These are phyloP conservation scores for Isabelozyma pseudorhagii DNA, from an alignment of 805 yeast species.

Conservation along the genomic window DNA sequence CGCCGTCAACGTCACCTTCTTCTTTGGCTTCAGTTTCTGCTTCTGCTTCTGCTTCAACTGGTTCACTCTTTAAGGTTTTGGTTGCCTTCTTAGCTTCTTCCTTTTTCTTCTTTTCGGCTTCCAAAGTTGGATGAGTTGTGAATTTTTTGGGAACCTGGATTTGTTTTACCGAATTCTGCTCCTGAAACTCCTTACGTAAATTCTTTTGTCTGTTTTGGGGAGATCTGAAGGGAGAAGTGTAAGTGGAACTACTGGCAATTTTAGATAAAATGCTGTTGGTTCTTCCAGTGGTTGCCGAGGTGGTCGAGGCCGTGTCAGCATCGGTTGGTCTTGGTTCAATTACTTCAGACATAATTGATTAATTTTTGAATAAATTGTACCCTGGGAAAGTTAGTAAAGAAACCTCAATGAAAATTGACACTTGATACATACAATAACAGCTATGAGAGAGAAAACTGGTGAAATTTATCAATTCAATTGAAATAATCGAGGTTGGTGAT, in stretches of 20 bases:
- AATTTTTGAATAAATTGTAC: neutral
- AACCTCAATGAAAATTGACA: neutral
- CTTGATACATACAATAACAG: neutral
- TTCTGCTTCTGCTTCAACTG: conserved; percentile 14
- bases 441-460: neutral
- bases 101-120: conserved; percentile 17
- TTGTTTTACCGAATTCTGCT: conserved; percentile 28
- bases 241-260: conserved; percentile 27
- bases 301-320: conserved; percentile 4
- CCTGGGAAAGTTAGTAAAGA: neutral
- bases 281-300: conserved; percentile 1
- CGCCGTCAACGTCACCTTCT: conserved; percentile 14
- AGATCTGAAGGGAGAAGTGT: conserved; percentile 43
- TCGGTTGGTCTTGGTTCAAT: conserved; percentile 1
- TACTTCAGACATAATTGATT: conserved; percentile 7
- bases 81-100: conserved; percentile 28
- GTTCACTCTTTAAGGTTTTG: conserved; percentile 2
- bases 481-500: neutral
- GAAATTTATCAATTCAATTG: neutral
- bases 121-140: conserved; percentile 37
- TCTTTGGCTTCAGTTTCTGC: conserved; percentile 17
- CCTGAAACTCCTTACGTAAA: conserved; percentile 32
- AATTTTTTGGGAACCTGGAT: conserved; percentile 40
- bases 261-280: conserved; percentile 20
- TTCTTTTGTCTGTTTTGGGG: conserved; percentile 20